Percentiles rank a stretch among this genome's conserved stretches.
phyloP scores from a whole-genome alignment of 805 yeast genomes.

The Pichia ethanolica region DNA sequence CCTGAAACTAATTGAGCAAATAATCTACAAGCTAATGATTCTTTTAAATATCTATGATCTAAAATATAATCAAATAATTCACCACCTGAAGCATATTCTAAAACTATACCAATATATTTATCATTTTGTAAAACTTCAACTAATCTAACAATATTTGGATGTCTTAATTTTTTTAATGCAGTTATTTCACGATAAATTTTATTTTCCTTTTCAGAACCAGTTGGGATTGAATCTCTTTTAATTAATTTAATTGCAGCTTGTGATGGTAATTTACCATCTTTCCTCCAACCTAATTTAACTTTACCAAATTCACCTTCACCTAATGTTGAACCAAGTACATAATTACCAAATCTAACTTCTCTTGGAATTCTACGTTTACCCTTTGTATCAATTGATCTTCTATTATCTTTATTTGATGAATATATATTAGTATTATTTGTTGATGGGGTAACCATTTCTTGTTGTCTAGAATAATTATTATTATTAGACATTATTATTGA shows the following conservation, averaged over 20 bases:
- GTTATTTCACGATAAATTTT: slow-evolving; percentile 92
- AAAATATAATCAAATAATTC: slow-evolving; percentile 91
- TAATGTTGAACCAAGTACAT: slow-evolving; percentile 82
- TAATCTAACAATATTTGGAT: slow-evolving; percentile 87
- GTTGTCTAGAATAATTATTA: no score
- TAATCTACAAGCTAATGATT: slow-evolving; percentile 72
- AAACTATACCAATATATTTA: slow-evolving; percentile 90
- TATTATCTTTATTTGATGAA: not conserved
- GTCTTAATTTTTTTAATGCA: slow-evolving; percentile 76
- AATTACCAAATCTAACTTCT: slow-evolving; percentile 83
- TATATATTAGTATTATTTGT: no score
- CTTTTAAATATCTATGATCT: slow-evolving; percentile 80
- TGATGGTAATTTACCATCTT: slow-evolving; percentile 66
- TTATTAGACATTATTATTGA: no score
- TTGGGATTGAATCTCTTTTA: slow-evolving; percentile 79
- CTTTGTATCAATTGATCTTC: slow-evolving; percentile 5
- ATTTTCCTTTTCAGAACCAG: slow-evolving; percentile 76
- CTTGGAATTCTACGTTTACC: slow-evolving; percentile 30
- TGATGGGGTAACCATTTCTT: not conserved
- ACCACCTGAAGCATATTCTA: slow-evolving; percentile 96
- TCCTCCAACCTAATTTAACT: slow-evolving; percentile 94
- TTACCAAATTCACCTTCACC: slow-evolving; percentile 99
- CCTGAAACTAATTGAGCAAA: slow-evolving; percentile 94
- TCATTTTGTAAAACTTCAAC: slow-evolving; percentile 93
- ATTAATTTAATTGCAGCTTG: slow-evolving; percentile 93